A percentile compares a stretch with the other conserved stretches of the same genome.
phyloP scores from a whole-genome alignment of 208 protist species.

The Crithidia fasciculata region DNA sequence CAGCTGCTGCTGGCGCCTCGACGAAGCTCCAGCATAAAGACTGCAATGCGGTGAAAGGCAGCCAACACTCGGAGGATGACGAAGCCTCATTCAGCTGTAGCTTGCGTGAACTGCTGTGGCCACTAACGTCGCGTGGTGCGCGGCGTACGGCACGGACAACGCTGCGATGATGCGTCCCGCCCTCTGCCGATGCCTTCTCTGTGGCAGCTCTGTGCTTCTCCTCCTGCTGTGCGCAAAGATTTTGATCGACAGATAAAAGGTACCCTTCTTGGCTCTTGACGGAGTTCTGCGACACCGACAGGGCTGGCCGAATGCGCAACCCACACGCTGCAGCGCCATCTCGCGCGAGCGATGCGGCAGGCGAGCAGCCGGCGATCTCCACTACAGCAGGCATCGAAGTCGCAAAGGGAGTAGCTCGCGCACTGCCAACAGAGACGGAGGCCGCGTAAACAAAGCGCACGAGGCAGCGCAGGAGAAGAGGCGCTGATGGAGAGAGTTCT shows the following conservation, averaged over 20 bases:
- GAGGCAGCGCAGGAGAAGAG: background rate
- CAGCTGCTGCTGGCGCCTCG: background rate
- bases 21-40: slow-evolving; percentile 15
- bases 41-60: background rate
- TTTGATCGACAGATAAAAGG: too few species aligned
- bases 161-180: background rate
- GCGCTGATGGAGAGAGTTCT: background rate
- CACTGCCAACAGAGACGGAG: too few species aligned
- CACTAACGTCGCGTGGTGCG: background rate
- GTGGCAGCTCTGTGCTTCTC: too few species aligned
- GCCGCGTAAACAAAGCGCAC: slow-evolving; percentile 7
- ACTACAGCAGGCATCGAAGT: background rate
- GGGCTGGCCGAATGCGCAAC: background rate
- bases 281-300: background rate
- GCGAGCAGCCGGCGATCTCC: background rate
- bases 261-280: too few species aligned
- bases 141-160: slow-evolving; percentile 13
- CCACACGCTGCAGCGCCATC: background rate
- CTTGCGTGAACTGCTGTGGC: background rate
- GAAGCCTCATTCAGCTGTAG: background rate
- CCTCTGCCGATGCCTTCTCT: too few species aligned
- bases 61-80: background rate
- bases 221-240: too few species aligned
- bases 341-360: background rate
- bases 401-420: background rate